Evolutionary conservation across 2,329 filamentous ascomycete genomes (phyloP).

Genomic region (Proliferodiscus dingleyae): DNA sequence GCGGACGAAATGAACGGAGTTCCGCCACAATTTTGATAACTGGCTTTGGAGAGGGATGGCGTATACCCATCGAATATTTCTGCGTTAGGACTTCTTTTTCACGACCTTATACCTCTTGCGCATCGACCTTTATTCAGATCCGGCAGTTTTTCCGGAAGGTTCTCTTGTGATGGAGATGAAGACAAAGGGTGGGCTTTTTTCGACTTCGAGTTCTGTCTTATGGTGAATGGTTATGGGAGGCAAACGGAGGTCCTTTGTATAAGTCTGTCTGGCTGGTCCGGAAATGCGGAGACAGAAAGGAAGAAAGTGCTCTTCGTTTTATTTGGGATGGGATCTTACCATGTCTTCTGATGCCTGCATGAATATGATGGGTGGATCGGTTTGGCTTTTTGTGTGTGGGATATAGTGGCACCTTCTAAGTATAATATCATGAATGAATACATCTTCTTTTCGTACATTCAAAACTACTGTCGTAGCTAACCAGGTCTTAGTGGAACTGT

Average conservation of each 20-base stretch:
- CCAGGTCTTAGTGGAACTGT: background rate
- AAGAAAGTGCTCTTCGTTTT: background rate
- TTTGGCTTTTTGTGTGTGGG: background rate
- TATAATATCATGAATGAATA: constrained; percentile 24
- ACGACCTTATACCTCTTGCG: no score
- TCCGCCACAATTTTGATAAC: constrained; percentile 1
- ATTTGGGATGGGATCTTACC: background rate
- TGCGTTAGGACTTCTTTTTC: no score
- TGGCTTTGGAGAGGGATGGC: background rate
- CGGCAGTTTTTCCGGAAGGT: no score
- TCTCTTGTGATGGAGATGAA: no score
- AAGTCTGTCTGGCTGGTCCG: constrained; percentile 17
- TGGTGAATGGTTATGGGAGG: background rate
- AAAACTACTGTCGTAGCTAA: background rate
- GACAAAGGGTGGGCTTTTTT: background rate
- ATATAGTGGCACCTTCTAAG: constrained; percentile 9
- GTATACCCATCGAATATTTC: background rate
- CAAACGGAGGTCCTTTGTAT: no score
- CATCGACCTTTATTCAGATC: no score
- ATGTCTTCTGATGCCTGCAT: constrained; percentile 8
- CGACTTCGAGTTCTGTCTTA: constrained; percentile 9
- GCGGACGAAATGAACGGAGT: constrained; percentile 1
- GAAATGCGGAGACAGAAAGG: background rate
- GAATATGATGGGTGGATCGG: constrained; percentile 4
- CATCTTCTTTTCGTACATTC: background rate